These are phyloP conservation scores for Fusarium austroafricanum DNA, from an alignment of 2,329 filamentous ascomycete species.

Conservation along the genomic window DNA sequence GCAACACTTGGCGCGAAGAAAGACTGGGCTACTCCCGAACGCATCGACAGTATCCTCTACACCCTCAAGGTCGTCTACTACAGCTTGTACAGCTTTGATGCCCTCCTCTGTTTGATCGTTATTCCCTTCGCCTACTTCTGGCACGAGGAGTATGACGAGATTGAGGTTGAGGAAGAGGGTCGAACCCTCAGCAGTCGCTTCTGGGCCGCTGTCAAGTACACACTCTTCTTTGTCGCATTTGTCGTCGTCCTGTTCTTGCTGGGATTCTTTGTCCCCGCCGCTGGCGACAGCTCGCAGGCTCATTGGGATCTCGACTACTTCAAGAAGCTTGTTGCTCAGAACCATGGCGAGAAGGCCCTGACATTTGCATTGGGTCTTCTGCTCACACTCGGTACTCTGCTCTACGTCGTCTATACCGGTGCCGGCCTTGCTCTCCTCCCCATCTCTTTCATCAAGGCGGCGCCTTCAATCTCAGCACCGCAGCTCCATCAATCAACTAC, in stretches of 20 bases:
- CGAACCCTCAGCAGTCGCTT: constrained; percentile 78
- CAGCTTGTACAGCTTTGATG: constrained; percentile 89
- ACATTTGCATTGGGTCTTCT: constrained; percentile 92
- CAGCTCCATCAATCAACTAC: constrained; percentile 81
- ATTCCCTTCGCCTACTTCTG: constrained; percentile 98
- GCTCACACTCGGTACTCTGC: constrained; percentile 83
- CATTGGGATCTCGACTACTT: constrained; percentile 92
- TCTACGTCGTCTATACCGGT: constrained; percentile 91
- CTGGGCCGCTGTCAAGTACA: constrained; percentile 91
- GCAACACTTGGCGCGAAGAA: constrained; percentile 84
- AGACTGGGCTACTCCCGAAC: constrained; percentile 89
- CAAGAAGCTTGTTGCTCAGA: constrained; percentile 79
- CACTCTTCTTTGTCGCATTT: constrained; percentile 82
- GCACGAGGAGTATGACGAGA: constrained; percentile 97
- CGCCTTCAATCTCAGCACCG: constrained; percentile 85
- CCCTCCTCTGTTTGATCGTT: constrained; percentile 86
- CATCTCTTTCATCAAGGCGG: constrained; percentile 90
- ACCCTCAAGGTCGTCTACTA: constrained; percentile 94
- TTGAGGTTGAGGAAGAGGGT: constrained; percentile 84
- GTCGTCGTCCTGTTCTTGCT: constrained; percentile 87
- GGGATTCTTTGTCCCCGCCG: constrained; percentile 92
- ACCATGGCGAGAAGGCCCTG: constrained; percentile 91
- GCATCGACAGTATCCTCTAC: constrained; percentile 80
- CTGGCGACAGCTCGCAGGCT: constrained; percentile 71
- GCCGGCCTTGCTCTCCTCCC: constrained; percentile 90